These are phyloP conservation scores for Phanerodontia chrysosporium DNA, from an alignment of 768 basidiomycete genomes.

Conservation along the genomic window DNA sequence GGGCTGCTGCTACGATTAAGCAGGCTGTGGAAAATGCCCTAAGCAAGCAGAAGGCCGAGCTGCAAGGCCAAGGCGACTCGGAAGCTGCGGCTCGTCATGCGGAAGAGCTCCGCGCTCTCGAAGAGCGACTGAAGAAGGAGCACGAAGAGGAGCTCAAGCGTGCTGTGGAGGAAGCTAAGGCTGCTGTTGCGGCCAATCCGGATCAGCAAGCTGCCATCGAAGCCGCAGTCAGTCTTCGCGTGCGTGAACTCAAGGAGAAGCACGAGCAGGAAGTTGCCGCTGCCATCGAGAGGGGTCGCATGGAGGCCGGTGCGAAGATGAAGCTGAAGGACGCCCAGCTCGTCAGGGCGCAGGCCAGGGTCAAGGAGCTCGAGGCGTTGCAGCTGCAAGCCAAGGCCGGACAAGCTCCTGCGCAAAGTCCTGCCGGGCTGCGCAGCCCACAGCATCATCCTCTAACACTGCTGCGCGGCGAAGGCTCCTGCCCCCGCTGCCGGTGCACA, in stretches of 20 bases:
- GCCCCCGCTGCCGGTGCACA: conserved; percentile 11
- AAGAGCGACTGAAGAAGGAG: conserved; percentile 47
- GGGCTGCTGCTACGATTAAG: conserved; percentile 38
- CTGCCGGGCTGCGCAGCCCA: neutral
- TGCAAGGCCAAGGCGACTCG: conserved; percentile 19
- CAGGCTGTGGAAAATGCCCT: conserved; percentile 53
- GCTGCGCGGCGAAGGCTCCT: neutral
- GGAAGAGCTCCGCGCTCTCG: conserved; percentile 54
- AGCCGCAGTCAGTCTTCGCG: conserved; percentile 43
- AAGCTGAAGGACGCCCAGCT: conserved; percentile 73
- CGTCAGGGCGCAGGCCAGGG: conserved; percentile 50
- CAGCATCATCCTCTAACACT: too few species aligned
- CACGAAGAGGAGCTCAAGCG: conserved; percentile 51
- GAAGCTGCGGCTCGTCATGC: conserved; percentile 46
- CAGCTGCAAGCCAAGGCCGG: conserved; percentile 53
- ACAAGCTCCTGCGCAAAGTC: conserved; percentile 22
- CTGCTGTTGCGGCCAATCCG: conserved; percentile 26
- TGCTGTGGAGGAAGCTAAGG: conserved; percentile 46
- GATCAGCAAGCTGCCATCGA: conserved; percentile 47
- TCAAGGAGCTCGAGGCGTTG: conserved; percentile 68
- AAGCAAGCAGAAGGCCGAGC: conserved; percentile 49
- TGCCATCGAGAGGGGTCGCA: conserved; percentile 66
- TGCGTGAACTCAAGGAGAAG: conserved; percentile 41
- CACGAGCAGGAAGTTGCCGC: conserved; percentile 55
- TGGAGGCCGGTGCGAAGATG: conserved; percentile 55